A percentile compares a stretch with the other conserved stretches of the same genome.
phyloP scores from a whole-genome alignment of 305 asterid species.

The Fraxinus platypoda region DNA sequence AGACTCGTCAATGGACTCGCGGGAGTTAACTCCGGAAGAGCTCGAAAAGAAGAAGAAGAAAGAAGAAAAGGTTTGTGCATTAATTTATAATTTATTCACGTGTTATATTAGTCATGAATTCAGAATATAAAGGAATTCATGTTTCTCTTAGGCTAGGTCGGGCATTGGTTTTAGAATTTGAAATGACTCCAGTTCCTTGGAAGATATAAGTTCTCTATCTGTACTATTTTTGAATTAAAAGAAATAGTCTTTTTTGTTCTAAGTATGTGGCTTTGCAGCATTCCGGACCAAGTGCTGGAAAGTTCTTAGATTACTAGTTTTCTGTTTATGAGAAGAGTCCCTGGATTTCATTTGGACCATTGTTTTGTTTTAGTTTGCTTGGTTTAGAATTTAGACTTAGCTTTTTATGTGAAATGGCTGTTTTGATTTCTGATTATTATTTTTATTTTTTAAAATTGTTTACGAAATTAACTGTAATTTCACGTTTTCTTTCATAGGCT shows the following conservation, averaged over 20 bases:
- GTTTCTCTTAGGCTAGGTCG: background rate
- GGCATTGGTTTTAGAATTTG: background rate
- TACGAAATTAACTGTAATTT: background rate
- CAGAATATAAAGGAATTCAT: constrained; percentile 4
- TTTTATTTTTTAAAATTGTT: background rate
- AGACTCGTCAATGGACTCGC: constrained; percentile 38
- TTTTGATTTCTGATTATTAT: background rate
- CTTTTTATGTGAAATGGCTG: background rate
- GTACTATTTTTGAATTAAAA: background rate
- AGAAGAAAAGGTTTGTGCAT: constrained; percentile 71
- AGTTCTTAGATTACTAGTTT: background rate
- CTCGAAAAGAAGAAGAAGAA: constrained; percentile 86
- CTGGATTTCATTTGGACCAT: background rate
- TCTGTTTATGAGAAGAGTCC: background rate
- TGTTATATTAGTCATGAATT: background rate
- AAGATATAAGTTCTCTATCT: background rate
- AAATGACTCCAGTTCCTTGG: background rate
- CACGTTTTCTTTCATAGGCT: constrained; percentile 48
- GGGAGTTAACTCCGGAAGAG: constrained; percentile 63
- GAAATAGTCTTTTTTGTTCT: background rate
- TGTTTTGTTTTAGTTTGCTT: background rate
- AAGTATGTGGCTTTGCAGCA: background rate
- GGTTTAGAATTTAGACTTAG: background rate
- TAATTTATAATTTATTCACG: background rate
- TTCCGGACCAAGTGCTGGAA: background rate